phyloP scores from a whole-genome alignment of 306 rosid genomes.

The Dalbergia cochinchinensis region DNA sequence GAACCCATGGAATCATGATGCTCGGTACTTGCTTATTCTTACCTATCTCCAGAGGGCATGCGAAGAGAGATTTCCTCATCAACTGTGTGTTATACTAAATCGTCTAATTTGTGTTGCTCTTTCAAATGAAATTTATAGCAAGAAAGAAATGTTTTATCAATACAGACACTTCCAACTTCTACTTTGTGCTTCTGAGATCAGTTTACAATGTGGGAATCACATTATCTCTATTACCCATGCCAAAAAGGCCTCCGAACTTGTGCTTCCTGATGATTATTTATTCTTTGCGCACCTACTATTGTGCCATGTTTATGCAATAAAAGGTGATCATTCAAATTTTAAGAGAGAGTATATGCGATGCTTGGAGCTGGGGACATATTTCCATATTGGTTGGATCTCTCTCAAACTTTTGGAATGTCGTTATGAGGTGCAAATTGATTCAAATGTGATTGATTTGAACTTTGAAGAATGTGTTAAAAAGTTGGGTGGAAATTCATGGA shows the following conservation, averaged over 20 bases:
- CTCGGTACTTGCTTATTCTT: conserved; percentile 83
- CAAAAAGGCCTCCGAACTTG: conserved; percentile 66
- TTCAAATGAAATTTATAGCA: conserved; percentile 58
- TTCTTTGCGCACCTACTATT: conserved; percentile 85
- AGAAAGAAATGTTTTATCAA: conserved; percentile 51
- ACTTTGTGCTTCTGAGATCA: conserved; percentile 91
- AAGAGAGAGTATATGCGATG: conserved; percentile 68
- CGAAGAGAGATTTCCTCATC: conserved; percentile 86
- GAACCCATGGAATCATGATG: conserved; percentile 86
- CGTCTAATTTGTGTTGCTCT: conserved; percentile 72
- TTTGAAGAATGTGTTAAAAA: conserved; percentile 59
- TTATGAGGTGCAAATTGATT: conserved; percentile 54
- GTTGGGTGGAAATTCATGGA: conserved; percentile 50
- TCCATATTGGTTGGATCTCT: conserved; percentile 83
- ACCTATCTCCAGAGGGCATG: conserved; percentile 87
- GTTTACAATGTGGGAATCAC: conserved; percentile 74
- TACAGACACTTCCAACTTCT: conserved; percentile 83
- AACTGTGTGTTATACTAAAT: conserved; percentile 66
- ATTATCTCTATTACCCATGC: conserved; percentile 70
- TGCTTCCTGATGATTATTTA: conserved; percentile 67
- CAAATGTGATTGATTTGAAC: conserved; percentile 57
- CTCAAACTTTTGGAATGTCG: conserved; percentile 77
- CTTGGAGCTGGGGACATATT: conserved; percentile 77
- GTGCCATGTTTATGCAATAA: conserved; percentile 78
- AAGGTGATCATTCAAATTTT: conserved; percentile 63